Conservation (phyloP, 2,329 filamentous ascomycete genomes). For the Sarocladiaceae sp. region DNA sequence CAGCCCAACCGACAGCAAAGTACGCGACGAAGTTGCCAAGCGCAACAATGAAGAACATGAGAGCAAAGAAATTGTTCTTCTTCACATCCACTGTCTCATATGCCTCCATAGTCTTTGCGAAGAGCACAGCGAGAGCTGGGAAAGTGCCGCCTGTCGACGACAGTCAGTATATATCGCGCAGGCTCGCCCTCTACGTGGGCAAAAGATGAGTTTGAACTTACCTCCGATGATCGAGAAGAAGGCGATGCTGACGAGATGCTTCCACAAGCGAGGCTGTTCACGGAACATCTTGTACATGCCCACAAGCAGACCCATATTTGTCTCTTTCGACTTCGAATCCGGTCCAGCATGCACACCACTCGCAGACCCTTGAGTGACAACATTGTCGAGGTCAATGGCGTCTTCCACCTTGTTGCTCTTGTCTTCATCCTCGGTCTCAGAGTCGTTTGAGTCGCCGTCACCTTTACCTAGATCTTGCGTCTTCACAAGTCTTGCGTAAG, state of each 20-base stretch:
- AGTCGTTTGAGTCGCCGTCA: conserved; percentile 7
- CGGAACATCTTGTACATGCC: conserved; percentile 24
- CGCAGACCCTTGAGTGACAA: conserved; percentile 18
- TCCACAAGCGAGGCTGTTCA: conserved; percentile 26
- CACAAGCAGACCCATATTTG: conserved; percentile 21
- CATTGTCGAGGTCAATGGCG: conserved; percentile 22
- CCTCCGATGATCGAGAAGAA: conserved; percentile 24
- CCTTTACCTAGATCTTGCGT: conserved; percentile 33
- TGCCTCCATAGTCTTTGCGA: conserved; percentile 34
- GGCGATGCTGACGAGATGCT: conserved; percentile 15
- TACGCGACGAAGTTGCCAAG: conserved; percentile 42
- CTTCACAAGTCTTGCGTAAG: conserved; percentile 48
- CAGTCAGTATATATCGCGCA: too few species aligned
- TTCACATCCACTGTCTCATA: conserved; percentile 21
- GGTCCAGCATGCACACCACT: conserved; percentile 14
- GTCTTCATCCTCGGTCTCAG: conserved; percentile 12
- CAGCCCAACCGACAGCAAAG: conserved; percentile 29
- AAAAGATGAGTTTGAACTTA: conserved; percentile 12
- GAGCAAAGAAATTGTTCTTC: conserved; percentile 46
- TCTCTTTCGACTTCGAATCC: conserved; percentile 8
- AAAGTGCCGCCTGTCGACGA: conserved; percentile 28
- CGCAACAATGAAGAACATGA: conserved; percentile 54
- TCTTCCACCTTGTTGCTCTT: conserved; percentile 32
- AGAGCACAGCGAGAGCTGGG: conserved; percentile 35
- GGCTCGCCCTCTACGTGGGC: too few species aligned